Base-by-base conservation (phyloP, 768 basidiomycete species). In the Baorangia bicolor region DNA sequence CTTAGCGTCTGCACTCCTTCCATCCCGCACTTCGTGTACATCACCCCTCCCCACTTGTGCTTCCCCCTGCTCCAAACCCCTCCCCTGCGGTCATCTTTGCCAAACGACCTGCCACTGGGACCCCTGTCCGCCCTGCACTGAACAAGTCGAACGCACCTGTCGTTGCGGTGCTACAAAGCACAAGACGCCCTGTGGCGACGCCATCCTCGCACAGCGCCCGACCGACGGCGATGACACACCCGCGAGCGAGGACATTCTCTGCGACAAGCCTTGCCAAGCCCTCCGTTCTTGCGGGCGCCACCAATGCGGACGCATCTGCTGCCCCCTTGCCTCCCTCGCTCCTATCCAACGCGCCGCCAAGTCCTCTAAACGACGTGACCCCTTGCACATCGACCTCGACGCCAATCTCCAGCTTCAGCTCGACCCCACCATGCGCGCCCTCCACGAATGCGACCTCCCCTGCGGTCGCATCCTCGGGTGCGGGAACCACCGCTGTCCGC, bases 231-330 rank as follows among this genome's bases (percentile, higher is more conserved):
- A n/a, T n/a, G n/a, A 71, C 1, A 74, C 65, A 2, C 64, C 58
- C 5, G 76, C 77, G 50, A 73, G 69, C 2, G 88, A 90, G 49
- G 88, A 92, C 53, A 79, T 94, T 39, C 70, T 88, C 1, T 98
- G 97, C 70, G 88, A 93, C 53, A 81, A 83, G 31, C 82, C 86
- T 2, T 99, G 97, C 67, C 74, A 75, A 20, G 90, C 87, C 0
- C 74, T 93, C 11, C 83, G 94, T 16, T 80, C 83, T 9, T 98
- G 97, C 66, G 92, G 95, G 0, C 78, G 86, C 21, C 97, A 99
- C 64, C 86, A 88, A 58, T 98, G 97, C 67, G 77, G 78, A 18
- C 80, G 94, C 4, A 56, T 87, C 10, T 98, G 97, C 68, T 99
- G 97, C 64, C 95, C 97, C 0, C 80, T 98, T 0, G 88, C 93